phyloP scores from a whole-genome alignment of 2,329 filamentous ascomycete genomes.

The Corynespora cassiicola region DNA sequence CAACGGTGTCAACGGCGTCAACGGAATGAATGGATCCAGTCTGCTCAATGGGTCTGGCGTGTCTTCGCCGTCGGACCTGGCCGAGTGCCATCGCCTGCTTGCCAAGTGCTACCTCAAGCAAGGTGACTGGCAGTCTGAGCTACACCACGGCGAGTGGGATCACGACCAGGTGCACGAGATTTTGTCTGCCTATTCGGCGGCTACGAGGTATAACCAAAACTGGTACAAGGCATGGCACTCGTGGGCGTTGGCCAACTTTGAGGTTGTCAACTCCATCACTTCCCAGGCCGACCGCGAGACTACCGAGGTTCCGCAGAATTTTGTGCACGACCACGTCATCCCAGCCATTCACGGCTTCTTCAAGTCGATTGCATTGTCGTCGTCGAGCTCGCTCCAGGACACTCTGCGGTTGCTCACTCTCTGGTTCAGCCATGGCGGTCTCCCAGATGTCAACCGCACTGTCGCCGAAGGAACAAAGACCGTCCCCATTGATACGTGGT shows the following conservation, averaged over 20 bases:
- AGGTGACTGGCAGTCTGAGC: conserved; percentile 90
- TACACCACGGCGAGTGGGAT: conserved; percentile 90
- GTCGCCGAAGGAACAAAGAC: conserved; percentile 90
- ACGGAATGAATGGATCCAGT: conserved; percentile 42
- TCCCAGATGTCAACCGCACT: conserved; percentile 83
- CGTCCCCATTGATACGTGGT: conserved; percentile 97
- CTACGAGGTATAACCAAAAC: conserved; percentile 89
- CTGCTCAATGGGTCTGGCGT: conserved; percentile 31
- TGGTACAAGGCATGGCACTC: conserved; percentile 99
- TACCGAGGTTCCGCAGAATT: conserved; percentile 66
- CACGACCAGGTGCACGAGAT: conserved; percentile 87
- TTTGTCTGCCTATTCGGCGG: conserved; percentile 86
- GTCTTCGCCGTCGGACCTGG: conserved; percentile 46
- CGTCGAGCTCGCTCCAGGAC: conserved; percentile 92
- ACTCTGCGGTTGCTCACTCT: conserved; percentile 90
- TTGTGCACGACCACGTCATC: conserved; percentile 86
- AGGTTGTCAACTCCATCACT: conserved; percentile 86
- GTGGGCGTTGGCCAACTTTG: conserved; percentile 97
- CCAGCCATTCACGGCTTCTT: conserved; percentile 97
- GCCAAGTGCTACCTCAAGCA: conserved; percentile 96
- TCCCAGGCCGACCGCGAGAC: conserved; percentile 68
- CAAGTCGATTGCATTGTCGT: conserved; percentile 91
- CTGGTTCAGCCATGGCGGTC: conserved; percentile 94
- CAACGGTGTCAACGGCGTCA: conserved; percentile 61
- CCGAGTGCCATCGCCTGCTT: conserved; percentile 72